Conservation (phyloP, 1,284 basidiomycete genomes). For the Malassezia caprae region DNA sequence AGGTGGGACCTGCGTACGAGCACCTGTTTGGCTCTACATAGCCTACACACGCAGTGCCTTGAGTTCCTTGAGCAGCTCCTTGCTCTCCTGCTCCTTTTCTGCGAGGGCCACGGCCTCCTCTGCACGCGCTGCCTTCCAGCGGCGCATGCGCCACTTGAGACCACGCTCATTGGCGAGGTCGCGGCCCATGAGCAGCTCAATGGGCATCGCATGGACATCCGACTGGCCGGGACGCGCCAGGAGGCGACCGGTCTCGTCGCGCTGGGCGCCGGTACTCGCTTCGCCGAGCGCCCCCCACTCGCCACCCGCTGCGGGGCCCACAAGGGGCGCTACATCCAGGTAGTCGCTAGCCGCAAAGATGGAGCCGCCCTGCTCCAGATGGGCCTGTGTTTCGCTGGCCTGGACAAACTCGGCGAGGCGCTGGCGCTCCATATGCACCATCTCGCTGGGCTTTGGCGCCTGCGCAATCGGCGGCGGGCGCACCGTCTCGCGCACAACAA, state of each 20-base stretch:
- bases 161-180: constrained; percentile 39
- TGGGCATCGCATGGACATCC: constrained; percentile 42
- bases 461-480: constrained; percentile 40
- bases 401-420: constrained; percentile 27
- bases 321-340: constrained; percentile 34
- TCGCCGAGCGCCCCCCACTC: constrained; percentile 27
- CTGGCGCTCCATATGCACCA: constrained; percentile 19
- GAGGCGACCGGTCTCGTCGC: constrained; percentile 19
- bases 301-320: constrained; percentile 36
- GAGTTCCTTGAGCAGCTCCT: constrained; percentile 32
- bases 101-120: constrained; percentile 7
- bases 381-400: constrained; percentile 20
- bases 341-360: constrained; percentile 41
- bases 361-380: constrained; percentile 31
- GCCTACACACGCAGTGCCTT: constrained; percentile 27
- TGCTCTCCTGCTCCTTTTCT: constrained; percentile 12
- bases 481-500: constrained; percentile 16
- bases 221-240: constrained; percentile 15
- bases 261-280: not conserved
- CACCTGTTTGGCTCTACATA: constrained; percentile 12
- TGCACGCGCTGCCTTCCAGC: constrained; percentile 24
- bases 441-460: constrained; percentile 34
- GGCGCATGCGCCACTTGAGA: constrained; percentile 40
- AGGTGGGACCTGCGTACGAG: constrained; percentile 48
- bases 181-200: constrained; percentile 42